Percentiles rank a stretch among this genome's conserved stretches.
Conservation (phyloP, 2,329 filamentous ascomycete genomes). For the Pseudogymnoascus pannorum region DNA sequence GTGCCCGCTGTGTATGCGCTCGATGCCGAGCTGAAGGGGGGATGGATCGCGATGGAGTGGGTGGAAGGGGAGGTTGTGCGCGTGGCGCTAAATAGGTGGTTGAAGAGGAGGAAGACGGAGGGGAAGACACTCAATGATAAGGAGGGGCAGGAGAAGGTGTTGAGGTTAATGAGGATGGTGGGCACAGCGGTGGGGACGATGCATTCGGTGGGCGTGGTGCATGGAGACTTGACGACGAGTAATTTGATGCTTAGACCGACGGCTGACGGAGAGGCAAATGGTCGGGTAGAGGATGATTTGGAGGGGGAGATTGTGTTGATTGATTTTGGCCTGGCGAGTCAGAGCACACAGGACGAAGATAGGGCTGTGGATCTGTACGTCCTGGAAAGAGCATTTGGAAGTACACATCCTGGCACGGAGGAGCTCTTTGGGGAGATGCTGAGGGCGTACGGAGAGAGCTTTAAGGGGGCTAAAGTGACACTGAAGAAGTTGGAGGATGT, state of each 20-base stretch:
- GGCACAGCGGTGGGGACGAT: constrained; percentile 65
- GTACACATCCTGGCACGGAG: constrained; percentile 85
- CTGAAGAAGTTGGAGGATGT: constrained; percentile 85
- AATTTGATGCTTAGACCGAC: constrained; percentile 75
- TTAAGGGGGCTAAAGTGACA: constrained; percentile 67
- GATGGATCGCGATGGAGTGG: constrained; percentile 83
- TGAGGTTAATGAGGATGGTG: constrained; percentile 60
- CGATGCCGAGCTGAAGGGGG: constrained; percentile 46
- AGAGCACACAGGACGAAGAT: constrained; percentile 80
- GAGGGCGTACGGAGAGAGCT: constrained; percentile 63
- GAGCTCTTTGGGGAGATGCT: constrained; percentile 67
- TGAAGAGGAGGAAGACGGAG: constrained; percentile 37
- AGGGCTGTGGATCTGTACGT: constrained; percentile 95
- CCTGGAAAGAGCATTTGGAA: constrained; percentile 86
- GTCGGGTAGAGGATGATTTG: constrained; percentile 29
- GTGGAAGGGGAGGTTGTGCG: constrained; percentile 66
- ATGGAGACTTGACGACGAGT: constrained; percentile 94
- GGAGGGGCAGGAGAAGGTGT: constrained; percentile 29
- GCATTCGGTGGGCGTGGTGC: constrained; percentile 79
- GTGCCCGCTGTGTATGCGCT: constrained; percentile 75
- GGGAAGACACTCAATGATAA: constrained; percentile 15
- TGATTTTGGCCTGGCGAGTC: constrained; percentile 84
- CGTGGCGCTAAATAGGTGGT: constrained; percentile 60
- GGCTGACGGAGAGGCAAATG: constrained; percentile 18
- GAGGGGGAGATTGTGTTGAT: constrained; percentile 81